These are phyloP conservation scores for Chalciporus chontae DNA, from an alignment of 768 basidiomycete species.

Conservation along the genomic window DNA sequence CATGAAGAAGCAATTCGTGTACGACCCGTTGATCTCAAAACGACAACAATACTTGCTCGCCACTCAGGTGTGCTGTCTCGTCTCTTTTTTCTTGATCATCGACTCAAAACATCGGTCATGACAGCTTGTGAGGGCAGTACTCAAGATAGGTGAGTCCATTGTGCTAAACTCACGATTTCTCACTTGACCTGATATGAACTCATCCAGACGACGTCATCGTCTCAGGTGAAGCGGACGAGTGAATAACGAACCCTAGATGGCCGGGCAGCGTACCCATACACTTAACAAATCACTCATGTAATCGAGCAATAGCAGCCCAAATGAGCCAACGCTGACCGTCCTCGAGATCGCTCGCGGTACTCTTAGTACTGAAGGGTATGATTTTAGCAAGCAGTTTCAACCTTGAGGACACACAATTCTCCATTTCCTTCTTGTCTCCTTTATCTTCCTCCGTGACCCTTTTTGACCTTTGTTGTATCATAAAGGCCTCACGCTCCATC, in stretches of 20 bases:
- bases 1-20: slow-evolving; percentile 97
- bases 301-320: slow-evolving; percentile 14
- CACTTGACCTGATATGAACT: slow-evolving; percentile 3
- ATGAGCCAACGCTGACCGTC: background rate
- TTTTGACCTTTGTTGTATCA: no score
- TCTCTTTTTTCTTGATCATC: background rate
- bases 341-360: background rate
- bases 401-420: no score
- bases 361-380: no score
- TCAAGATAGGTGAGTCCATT: slow-evolving; percentile 71
- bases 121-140: slow-evolving; percentile 78
- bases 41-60: slow-evolving; percentile 95
- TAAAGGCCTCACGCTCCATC: no score
- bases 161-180: background rate
- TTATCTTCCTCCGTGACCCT: no score
- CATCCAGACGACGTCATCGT: slow-evolving; percentile 72
- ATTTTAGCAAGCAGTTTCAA: no score
- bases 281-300: slow-evolving; percentile 21
- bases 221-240: slow-evolving; percentile 67
- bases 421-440: no score
- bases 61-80: slow-evolving; percentile 66
- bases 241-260: slow-evolving; percentile 29
- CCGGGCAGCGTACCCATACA: slow-evolving; percentile 10
- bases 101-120: slow-evolving; percentile 4
- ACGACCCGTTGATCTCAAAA: slow-evolving; percentile 96